These are phyloP conservation scores for Lunasporangiospora selenospora DNA, from an alignment of 192 early-diverging fungal species.

Conservation along the genomic window DNA sequence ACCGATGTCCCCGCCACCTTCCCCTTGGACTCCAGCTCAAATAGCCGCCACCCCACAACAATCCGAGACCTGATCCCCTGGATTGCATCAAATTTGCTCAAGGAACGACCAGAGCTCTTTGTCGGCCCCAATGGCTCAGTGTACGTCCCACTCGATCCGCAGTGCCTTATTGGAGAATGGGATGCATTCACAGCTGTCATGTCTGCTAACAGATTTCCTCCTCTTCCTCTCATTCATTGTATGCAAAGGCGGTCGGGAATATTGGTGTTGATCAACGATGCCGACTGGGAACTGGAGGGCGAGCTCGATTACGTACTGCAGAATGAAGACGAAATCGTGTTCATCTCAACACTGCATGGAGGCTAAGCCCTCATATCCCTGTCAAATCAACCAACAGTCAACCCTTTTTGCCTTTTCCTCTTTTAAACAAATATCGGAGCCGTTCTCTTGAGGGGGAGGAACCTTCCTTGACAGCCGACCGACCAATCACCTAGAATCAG, in stretches of 20 bases:
- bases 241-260: constrained; percentile 87
- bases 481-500: no score
- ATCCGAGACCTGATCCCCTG: constrained; percentile 75
- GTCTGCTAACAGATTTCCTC: no score
- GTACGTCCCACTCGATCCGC: no score
- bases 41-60: constrained; percentile 50
- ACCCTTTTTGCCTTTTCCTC: no score
- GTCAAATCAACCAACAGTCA: no score
- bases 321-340: constrained; percentile 83
- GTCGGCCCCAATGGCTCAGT: constrained; percentile 76
- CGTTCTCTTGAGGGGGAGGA: no score
- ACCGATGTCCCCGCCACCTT: constrained; percentile 56
- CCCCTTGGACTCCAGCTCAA: constrained; percentile 22
- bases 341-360: constrained; percentile 98
- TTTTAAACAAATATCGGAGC: no score
- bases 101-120: constrained; percentile 87
- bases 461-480: no score
- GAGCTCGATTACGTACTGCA: constrained; percentile 83
- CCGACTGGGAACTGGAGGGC: constrained; percentile 96
- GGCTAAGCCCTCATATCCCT: no score
- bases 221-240: constrained; percentile 4
- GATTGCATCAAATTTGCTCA: constrained; percentile 72
- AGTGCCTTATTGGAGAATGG: no score
- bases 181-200: no score
- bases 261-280: constrained; percentile 92